Percentiles rank a stretch among this genome's conserved stretches.
Conservation (phyloP, 441 rosid species). For the Gossypium davidsonii region DNA sequence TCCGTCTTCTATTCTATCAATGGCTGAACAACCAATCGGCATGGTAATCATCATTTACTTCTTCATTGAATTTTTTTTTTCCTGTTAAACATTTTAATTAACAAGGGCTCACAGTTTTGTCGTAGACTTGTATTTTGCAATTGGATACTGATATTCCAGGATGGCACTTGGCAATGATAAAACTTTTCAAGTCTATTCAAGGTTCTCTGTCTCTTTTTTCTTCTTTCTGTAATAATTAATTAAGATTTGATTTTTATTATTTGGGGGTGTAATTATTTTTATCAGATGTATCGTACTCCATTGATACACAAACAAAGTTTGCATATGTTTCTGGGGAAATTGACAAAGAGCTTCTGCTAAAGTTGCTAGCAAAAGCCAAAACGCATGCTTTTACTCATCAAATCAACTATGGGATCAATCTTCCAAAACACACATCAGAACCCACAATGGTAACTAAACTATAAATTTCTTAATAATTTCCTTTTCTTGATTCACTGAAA, state of each 20-base stretch:
- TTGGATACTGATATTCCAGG: slow-evolving; percentile 2
- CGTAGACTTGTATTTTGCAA: background rate
- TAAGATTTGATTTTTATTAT: background rate
- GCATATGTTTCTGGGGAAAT: slow-evolving; percentile 1
- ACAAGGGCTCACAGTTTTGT: background rate
- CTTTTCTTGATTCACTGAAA: background rate
- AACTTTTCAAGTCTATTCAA: background rate
- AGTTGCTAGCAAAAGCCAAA: background rate
- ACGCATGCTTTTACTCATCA: background rate
- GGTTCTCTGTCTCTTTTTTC: background rate
- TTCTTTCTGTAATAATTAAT: background rate
- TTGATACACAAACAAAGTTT: background rate
- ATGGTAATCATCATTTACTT: background rate
- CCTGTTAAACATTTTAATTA: background rate
- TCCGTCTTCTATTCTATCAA: background rate
- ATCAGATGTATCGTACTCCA: background rate
- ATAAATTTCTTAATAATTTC: background rate
- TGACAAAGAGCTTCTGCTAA: background rate
- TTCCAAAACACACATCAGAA: background rate
- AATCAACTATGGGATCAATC: background rate
- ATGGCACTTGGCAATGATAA: background rate
- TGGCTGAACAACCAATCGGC: background rate
- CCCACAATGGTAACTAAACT: slow-evolving; percentile 3
- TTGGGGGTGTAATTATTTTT: background rate
- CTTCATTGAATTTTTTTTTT: background rate